These are phyloP conservation scores for Pyricularia pennisetigena DNA, from an alignment of 2,329 filamentous ascomycete species.

Conservation along the genomic window DNA sequence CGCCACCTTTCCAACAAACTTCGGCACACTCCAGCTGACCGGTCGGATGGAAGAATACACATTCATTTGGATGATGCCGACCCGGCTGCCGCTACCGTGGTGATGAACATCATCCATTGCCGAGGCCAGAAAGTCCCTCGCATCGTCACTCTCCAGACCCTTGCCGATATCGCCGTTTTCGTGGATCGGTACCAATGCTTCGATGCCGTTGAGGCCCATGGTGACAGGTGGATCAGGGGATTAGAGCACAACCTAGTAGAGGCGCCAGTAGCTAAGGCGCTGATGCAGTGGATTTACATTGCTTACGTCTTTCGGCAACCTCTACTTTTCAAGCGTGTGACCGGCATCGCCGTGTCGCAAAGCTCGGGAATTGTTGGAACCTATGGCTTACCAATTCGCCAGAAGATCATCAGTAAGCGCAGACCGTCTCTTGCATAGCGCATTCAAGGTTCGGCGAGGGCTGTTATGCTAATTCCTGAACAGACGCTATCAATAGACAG, in stretches of 20 bases:
- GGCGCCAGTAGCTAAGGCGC: neutral
- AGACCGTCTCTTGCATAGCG: neutral
- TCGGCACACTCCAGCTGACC: slow-evolving; percentile 3
- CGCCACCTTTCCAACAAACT: slow-evolving; percentile 16
- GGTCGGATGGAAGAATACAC: slow-evolving; percentile 21
- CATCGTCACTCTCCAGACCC: slow-evolving; percentile 24
- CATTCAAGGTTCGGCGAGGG: neutral
- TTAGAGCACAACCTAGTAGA: slow-evolving; percentile 8
- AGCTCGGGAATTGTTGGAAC: slow-evolving; percentile 14
- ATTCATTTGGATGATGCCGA: slow-evolving; percentile 21
- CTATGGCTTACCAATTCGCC: slow-evolving; percentile 18
- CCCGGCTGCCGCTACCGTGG: slow-evolving; percentile 26
- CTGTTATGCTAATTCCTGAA: neutral
- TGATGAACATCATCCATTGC: slow-evolving; percentile 36
- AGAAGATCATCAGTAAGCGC: slow-evolving; percentile 18
- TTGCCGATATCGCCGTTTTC: slow-evolving; percentile 32
- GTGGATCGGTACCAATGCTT: slow-evolving; percentile 30
- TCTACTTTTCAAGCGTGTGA: slow-evolving; percentile 17
- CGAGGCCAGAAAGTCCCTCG: slow-evolving; percentile 27
- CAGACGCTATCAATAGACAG: slow-evolving; percentile 17
- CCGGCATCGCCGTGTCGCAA: slow-evolving; percentile 15
- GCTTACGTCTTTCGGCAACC: slow-evolving; percentile 19
- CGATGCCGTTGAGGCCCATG: slow-evolving; percentile 30
- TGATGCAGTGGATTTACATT: slow-evolving; percentile 17
- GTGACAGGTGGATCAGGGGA: slow-evolving; percentile 27